These are phyloP conservation scores for Alternaria arbusti DNA, from an alignment of 2,329 filamentous ascomycete genomes.

Conservation along the genomic window DNA sequence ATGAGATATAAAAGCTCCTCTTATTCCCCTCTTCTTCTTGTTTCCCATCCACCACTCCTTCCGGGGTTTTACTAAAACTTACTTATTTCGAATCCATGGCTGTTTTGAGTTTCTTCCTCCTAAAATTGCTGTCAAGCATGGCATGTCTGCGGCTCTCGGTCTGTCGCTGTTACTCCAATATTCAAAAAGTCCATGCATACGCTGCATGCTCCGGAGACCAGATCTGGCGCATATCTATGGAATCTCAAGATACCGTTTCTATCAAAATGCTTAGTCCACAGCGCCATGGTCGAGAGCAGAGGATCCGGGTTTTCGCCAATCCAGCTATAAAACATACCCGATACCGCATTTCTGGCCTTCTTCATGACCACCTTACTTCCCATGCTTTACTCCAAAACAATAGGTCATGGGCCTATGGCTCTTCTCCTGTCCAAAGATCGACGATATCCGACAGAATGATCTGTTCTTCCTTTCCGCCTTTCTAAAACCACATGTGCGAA, in stretches of 20 bases:
- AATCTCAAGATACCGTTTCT: too few species aligned
- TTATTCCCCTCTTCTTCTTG: not conserved
- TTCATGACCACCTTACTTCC: accelerated
- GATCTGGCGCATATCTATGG: too few species aligned
- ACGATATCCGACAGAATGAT: accelerated
- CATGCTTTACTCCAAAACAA: not conserved
- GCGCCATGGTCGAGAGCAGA: not conserved
- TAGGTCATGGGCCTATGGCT: too few species aligned
- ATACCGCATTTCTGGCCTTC: not conserved
- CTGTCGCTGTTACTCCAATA: not conserved
- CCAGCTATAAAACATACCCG: not conserved
- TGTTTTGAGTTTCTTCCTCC: not conserved
- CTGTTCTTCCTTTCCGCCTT: not conserved
- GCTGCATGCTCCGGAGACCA: not conserved
- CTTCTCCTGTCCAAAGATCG: not conserved
- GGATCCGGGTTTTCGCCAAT: not conserved
- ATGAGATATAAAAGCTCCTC: not conserved
- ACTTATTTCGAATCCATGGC: too few species aligned
- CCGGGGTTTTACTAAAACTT: accelerated
- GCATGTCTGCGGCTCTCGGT: not conserved
- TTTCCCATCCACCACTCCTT: not conserved
- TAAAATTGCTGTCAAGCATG: too few species aligned
- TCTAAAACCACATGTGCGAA: not conserved
- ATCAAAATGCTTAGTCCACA: too few species aligned
- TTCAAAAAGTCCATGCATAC: not conserved